Percentiles rank a stretch among this genome's conserved stretches.
phyloP scores from a whole-genome alignment of 2,329 filamentous ascomycete genomes.

The Clonostachys rosea region DNA sequence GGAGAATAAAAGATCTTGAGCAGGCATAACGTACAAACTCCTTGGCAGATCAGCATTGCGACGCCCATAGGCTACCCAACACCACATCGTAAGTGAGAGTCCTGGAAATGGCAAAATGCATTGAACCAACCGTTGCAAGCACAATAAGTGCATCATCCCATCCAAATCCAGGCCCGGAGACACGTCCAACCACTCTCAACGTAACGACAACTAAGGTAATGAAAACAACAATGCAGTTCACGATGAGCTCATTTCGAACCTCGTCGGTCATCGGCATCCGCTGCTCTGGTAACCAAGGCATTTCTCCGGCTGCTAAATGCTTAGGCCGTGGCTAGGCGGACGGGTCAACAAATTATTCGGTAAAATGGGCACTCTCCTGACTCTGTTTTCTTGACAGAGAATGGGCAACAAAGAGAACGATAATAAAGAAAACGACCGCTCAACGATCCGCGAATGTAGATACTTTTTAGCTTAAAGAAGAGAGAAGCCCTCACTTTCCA shows the following conservation, averaged over 20 bases:
- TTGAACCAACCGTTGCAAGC: conserved; percentile 11
- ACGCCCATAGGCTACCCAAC: conserved; percentile 12
- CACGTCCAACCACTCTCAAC: conserved; percentile 17
- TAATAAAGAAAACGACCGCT: too few species aligned
- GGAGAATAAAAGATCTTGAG: too few species aligned
- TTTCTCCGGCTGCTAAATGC: too few species aligned
- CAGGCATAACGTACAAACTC: conserved; percentile 11
- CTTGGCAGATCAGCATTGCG: conserved; percentile 17
- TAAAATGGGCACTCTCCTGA: too few species aligned
- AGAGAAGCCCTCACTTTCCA: too few species aligned
- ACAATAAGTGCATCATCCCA: conserved; percentile 23
- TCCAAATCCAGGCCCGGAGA: conserved; percentile 21
- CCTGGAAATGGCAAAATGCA: background rate
- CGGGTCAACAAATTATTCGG: too few species aligned
- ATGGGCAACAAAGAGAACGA: too few species aligned
- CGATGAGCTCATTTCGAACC: conserved; percentile 17
- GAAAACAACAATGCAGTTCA: conserved; percentile 22
- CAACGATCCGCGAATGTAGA: too few species aligned
- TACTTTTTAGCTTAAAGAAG: too few species aligned
- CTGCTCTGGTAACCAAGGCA: too few species aligned
- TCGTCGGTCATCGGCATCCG: conserved; percentile 10
- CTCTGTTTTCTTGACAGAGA: too few species aligned
- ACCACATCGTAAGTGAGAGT: background rate
- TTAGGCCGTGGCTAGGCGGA: too few species aligned
- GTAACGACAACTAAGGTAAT: conserved; percentile 17